A percentile compares a stretch with the other conserved stretches of the same genome.
Conservation (phyloP, 768 basidiomycete genomes). For the Trametes elegans region DNA sequence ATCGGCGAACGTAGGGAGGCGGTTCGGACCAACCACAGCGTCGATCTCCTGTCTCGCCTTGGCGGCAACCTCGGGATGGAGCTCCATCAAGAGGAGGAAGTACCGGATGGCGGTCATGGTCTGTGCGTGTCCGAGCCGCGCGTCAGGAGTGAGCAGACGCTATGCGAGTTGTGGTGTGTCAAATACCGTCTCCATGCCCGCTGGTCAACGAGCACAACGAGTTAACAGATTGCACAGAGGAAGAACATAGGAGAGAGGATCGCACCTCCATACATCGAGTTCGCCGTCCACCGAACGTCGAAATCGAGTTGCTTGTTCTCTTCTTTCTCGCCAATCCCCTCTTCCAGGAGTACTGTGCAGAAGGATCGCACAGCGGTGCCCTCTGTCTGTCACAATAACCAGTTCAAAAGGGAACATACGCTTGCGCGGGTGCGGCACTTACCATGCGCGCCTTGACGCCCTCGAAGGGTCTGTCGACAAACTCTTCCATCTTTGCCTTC, state of each 20-base stretch:
- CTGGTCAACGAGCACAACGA: no score
- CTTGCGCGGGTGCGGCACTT: constrained; percentile 24
- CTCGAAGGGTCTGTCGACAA: constrained; percentile 61
- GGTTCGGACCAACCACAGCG: constrained; percentile 47
- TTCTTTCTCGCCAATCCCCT: constrained; percentile 29
- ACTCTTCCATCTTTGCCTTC: constrained; percentile 66
- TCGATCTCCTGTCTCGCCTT: constrained; percentile 71
- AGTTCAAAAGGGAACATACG: not conserved
- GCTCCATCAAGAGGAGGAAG: constrained; percentile 68
- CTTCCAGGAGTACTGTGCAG: constrained; percentile 53
- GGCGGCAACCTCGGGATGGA: constrained; percentile 52
- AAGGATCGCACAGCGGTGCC: constrained; percentile 41
- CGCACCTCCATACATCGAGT: constrained; percentile 67
- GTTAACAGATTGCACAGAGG: no score
- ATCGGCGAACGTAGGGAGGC: constrained; percentile 62
- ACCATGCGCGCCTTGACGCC: constrained; percentile 59
- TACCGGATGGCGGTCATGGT: constrained; percentile 55
- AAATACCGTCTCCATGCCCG: constrained; percentile 66
- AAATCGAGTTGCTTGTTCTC: constrained; percentile 43
- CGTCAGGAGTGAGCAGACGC: constrained; percentile 6
- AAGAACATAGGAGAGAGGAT: not conserved
- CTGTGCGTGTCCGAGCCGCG: constrained; percentile 26
- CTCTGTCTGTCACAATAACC: constrained; percentile 27
- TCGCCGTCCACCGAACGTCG: constrained; percentile 79
- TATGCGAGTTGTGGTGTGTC: constrained; percentile 10